Percentiles rank a stretch among this genome's conserved stretches.
Evolutionary conservation across 2,329 filamentous ascomycete genomes (phyloP).

Genomic region (Phaeosphaeria sp.): DNA sequence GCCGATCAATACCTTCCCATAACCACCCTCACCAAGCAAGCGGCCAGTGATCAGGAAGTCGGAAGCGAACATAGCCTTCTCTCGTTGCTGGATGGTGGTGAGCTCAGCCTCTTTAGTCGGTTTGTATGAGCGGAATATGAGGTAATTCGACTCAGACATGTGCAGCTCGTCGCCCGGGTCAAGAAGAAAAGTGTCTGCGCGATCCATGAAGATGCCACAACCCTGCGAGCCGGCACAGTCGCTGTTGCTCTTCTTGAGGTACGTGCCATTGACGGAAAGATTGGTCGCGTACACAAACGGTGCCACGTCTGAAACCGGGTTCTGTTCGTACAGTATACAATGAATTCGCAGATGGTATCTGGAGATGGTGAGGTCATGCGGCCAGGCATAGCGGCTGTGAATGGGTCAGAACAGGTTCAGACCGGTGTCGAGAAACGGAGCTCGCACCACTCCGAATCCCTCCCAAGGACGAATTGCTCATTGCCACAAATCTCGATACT

Average conservation of each 20-base stretch:
- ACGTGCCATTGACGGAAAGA: conserved; percentile 54
- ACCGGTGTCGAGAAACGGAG: conserved; percentile 3
- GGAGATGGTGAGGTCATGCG: conserved; percentile 49
- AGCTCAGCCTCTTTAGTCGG: conserved; percentile 16
- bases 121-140: conserved; percentile 31
- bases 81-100: conserved; percentile 39
- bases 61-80: conserved; percentile 54
- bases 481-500: conserved; percentile 42
- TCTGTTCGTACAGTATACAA: conserved; percentile 55
- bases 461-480: conserved; percentile 46
- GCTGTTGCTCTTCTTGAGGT: conserved; percentile 39
- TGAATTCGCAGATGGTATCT: conserved; percentile 55
- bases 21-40: conserved; percentile 61
- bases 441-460: conserved; percentile 42
- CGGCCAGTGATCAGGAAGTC: conserved; percentile 59
- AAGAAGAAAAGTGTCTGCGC: conserved; percentile 50
- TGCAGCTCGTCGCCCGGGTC: conserved; percentile 53
- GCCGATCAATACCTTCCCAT: conserved; percentile 63
- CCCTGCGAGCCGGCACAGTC: conserved; percentile 28
- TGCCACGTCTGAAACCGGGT: conserved; percentile 40
- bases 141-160: conserved; percentile 34
- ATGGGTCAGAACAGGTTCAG: conserved; percentile 20
- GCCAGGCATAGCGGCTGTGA: conserved; percentile 39
- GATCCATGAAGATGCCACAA: conserved; percentile 40
- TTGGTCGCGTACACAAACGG: conserved; percentile 58